These are phyloP conservation scores for Boechera retrofracta DNA, from an alignment of 345 rosid species.

Conservation along the genomic window DNA sequence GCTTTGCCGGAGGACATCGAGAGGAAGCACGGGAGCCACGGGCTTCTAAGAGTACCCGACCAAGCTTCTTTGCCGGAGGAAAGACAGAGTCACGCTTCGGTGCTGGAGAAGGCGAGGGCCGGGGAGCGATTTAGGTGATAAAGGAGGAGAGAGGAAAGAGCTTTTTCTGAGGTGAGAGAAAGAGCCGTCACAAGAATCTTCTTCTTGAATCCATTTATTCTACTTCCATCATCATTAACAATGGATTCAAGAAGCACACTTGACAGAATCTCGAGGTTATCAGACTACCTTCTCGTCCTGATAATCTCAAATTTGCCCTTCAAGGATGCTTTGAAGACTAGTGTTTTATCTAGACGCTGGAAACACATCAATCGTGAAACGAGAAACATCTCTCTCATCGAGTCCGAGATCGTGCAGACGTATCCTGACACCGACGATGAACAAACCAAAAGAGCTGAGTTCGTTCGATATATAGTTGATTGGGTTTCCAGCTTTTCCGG, in stretches of 20 bases:
- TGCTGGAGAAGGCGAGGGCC: too few relatives aligned
- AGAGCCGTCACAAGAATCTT: not conserved
- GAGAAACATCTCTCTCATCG: not conserved
- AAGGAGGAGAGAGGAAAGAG: too few relatives aligned
- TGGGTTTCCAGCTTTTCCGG: slow-evolving; percentile 28
- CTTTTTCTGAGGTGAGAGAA: too few relatives aligned
- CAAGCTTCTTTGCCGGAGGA: too few relatives aligned
- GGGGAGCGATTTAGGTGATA: too few relatives aligned
- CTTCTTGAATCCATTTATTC: not conserved
- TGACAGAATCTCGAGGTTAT: not conserved
- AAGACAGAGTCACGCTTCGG: too few relatives aligned
- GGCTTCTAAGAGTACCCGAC: too few relatives aligned
- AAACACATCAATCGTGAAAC: not conserved
- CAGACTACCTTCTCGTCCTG: not conserved
- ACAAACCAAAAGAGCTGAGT: not conserved
- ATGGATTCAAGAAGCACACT: not conserved
- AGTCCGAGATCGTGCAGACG: not conserved
- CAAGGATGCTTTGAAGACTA: not conserved
- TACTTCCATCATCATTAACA: not conserved
- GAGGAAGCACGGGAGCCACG: too few relatives aligned
- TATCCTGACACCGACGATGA: not conserved
- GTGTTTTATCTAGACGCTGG: not conserved
- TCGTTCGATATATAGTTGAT: slow-evolving; percentile 21
- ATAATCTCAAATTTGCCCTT: not conserved
- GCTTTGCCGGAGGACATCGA: too few relatives aligned